Evolutionary conservation across 495 filamentous ascomycete species (phyloP).

Genomic region (Sphaerosporella brunnea): DNA sequence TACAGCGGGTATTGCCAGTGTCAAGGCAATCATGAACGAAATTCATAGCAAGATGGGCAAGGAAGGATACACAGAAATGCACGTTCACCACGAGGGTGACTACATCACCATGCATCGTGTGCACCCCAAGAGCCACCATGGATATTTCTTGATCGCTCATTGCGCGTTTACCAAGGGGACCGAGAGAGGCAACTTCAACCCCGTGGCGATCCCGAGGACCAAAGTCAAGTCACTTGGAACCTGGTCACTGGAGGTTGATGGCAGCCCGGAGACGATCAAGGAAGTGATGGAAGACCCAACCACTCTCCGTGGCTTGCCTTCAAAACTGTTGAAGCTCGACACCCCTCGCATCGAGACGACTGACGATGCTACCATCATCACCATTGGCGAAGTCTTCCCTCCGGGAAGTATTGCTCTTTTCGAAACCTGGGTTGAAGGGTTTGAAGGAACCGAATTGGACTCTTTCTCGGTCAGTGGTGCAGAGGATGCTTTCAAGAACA

Average conservation of each 20-base stretch:
- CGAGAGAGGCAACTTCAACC: conserved; percentile 53
- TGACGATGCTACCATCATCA: conserved; percentile 56
- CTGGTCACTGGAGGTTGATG: conserved; percentile 76
- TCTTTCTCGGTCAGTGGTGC: conserved; percentile 67
- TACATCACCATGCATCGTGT: conserved; percentile 93
- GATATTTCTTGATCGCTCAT: conserved; percentile 86
- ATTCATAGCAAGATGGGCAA: conserved; percentile 88
- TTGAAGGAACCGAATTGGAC: conserved; percentile 36
- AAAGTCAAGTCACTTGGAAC: conserved; percentile 65
- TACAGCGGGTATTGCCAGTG: conserved; percentile 61
- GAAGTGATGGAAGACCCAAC: conserved; percentile 49
- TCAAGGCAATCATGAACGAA: conserved; percentile 80
- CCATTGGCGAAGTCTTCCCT: conserved; percentile 62
- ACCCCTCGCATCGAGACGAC: conserved; percentile 40
- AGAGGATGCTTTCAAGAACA: conserved; percentile 54
- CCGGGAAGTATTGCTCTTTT: conserved; percentile 89
- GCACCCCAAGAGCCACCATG: conserved; percentile 73
- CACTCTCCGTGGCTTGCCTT: conserved; percentile 61
- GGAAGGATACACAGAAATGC: conserved; percentile 84
- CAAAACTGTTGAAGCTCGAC: conserved; percentile 53
- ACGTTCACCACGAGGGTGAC: conserved; percentile 88
- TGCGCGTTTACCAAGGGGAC: conserved; percentile 81
- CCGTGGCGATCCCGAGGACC: conserved; percentile 52
- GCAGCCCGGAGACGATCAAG: conserved; percentile 42
- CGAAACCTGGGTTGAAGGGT: conserved; percentile 77